These are phyloP conservation scores for Hypseocharis bilobata DNA, from an alignment of 441 rosid species.

Conservation along the genomic window DNA sequence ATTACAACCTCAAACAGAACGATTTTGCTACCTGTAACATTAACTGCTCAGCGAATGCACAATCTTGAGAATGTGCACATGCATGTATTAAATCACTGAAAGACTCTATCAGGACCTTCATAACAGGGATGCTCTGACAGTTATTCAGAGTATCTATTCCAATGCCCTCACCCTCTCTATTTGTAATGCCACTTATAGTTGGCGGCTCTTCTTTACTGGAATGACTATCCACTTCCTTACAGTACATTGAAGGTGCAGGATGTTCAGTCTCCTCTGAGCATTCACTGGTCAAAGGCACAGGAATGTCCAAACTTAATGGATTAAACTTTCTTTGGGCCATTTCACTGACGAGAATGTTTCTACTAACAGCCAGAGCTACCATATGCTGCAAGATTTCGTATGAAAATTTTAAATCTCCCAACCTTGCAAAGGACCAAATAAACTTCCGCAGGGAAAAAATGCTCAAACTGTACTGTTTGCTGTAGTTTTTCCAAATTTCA, in stretches of 20 bases:
- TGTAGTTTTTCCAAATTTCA: slow-evolving; percentile 59
- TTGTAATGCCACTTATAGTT: slow-evolving; percentile 15
- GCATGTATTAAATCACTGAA: slow-evolving; percentile 51
- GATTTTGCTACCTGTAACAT: slow-evolving; percentile 55
- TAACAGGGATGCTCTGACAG: slow-evolving; percentile 18
- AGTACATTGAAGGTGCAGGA: slow-evolving; percentile 14
- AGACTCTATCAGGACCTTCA: slow-evolving; percentile 44
- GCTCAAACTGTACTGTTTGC: slow-evolving; percentile 45
- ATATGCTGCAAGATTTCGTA: slow-evolving; percentile 59
- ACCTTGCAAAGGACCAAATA: slow-evolving; percentile 51
- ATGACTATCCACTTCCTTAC: slow-evolving; percentile 19
- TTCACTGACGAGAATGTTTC: slow-evolving; percentile 26
- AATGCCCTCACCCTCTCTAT: slow-evolving; percentile 21
- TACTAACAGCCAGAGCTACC: slow-evolving; percentile 44
- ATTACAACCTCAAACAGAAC: slow-evolving; percentile 2
- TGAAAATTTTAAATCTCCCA: slow-evolving; percentile 66
- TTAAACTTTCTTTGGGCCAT: slow-evolving; percentile 25
- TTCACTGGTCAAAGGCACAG: slow-evolving; percentile 44
- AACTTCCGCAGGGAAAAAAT: slow-evolving; percentile 42
- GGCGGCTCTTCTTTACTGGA: slow-evolving; percentile 18
- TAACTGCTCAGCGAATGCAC: slow-evolving; percentile 57
- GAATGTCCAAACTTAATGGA: slow-evolving; percentile 54
- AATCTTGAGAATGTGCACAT: slow-evolving; percentile 50
- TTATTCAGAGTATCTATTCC: slow-evolving; percentile 21
- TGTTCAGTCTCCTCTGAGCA: slow-evolving; percentile 27